A percentile compares a stretch with the other conserved stretches of the same genome.
phyloP scores from a whole-genome alignment of 2,329 filamentous ascomycete species.

The Diaporthe citrichinensis region DNA sequence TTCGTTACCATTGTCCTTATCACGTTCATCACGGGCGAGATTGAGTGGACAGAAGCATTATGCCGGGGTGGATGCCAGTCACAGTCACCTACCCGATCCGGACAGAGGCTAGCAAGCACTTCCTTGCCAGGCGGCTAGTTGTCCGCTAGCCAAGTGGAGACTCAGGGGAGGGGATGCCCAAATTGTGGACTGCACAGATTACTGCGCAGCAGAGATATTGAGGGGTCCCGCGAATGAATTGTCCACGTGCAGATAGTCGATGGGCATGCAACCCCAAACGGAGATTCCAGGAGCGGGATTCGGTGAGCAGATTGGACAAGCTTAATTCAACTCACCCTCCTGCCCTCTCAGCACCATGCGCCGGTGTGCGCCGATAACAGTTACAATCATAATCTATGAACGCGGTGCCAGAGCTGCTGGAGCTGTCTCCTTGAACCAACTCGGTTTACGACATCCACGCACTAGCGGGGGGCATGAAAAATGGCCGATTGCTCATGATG shows the following conservation, averaged over 20 bases:
- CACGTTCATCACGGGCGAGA: neutral
- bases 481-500: no score
- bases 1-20: neutral
- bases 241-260: conserved; percentile 3
- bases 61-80: conserved; percentile 2
- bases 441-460: no score
- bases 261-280: neutral
- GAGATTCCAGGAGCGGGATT: neutral
- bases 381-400: neutral
- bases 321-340: no score
- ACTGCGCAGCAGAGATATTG: conserved; percentile 18
- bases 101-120: neutral
- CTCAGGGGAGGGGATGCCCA: neutral
- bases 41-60: neutral
- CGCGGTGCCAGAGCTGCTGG: neutral
- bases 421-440: no score
- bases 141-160: conserved; percentile 20
- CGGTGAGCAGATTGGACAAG: neutral
- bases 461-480: no score
- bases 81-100: conserved; percentile 18
- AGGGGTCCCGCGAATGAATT: conserved; percentile 5
- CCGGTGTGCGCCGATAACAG: neutral
- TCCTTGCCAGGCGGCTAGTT: neutral
- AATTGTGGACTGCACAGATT: conserved; percentile 16
- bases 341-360: neutral